Base-by-base conservation (phyloP, 495 filamentous ascomycete species). In the Neurospora africana region DNA sequence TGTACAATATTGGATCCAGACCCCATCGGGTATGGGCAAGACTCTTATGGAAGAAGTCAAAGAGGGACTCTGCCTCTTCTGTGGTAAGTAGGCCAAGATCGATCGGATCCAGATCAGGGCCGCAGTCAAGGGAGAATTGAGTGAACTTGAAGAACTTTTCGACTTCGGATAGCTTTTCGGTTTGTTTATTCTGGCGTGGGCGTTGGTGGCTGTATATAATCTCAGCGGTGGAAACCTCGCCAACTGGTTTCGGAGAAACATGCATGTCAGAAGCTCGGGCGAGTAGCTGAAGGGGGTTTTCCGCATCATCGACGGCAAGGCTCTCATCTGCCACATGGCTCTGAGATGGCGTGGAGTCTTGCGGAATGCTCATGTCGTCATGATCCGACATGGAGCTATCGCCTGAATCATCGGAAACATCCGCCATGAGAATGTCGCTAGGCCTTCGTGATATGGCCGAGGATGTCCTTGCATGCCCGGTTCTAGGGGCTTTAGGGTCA, bases 21-120 rank as follows among this genome's bases (percentile, higher is more conserved):
- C 91, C 90, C 91, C 91, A 92, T 76, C 91, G 83, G 1, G 90
- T 92, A 78, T 92, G 91, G 17, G 90, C 87, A 41, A 92, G 87
- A 65, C 90, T 89, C 41, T 89, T 84, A 71, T 90, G 89, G 76
- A 92, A 92, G 75, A 87, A 91, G 38, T 81, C 78, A 72, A 92
- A 90, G 19, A 92, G 82, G 0, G 84, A 81, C 69, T 89, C 87
- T 0, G 89, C 86, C 75, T 92, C 91, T 23, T 87, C 82, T 30
- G 83, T 74, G 0, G 87, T 90, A 21, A 91, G 83, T 23, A 92
- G 82, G 0, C 91, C 91, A 43, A 91, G 72, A 40, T 91, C 86
- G 41, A 92, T 84, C 6, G 91, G 91, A 75, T 92, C 91, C 47
- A 91, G 77, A 5, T 90, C 87, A 21, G 83, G 81, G 30, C 89